Base-by-base conservation (phyloP, 495 filamentous ascomycete species). In the Daldinia grandis region DNA sequence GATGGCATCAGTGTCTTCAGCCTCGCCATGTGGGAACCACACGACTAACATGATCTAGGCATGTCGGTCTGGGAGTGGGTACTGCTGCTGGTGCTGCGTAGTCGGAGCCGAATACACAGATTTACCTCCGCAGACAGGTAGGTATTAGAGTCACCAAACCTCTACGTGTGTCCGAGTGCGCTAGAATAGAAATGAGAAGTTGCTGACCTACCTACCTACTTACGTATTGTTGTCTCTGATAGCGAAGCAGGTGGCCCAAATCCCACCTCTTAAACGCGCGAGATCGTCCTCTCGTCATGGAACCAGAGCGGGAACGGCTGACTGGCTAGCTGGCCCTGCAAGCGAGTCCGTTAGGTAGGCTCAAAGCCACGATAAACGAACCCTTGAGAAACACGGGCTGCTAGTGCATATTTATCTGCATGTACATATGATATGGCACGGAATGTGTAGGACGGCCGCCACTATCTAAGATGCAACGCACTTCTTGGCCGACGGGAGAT, bases 1-100 rank as follows among this genome's bases (percentile, higher is more conserved):
- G 47, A 62, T 49, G 73, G 40, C 56, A 53, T 61, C 64, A 56
- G 40, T 57, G 30, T 66, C 57, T 68, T 75, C 75, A 76, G 75
- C 75, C 75, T 76, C 73, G 69, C 74, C 72, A 73, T 75, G 69
- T 75, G 72, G 72, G 42, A 49, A 61, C 33, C 62, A 59, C 57
- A 73, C 60, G 24, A 27, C 31, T 17, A 19, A 28, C 40, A 35
- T 10, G n/a, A 9, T 33, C 24, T 33, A 40, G 10, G 42, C 17
- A 19, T 19, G 24, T 30, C 42, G 21, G 55, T 59, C 30, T 58
- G 44, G 27, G 42, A 51, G 62, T 44, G 55, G 30, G 40, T 54
- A 24, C n/a, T 33, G 33, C 40, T 66, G 10, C 1, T 67, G 30
- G 49, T 38, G 21, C 59, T 47, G 17, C 21, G 4, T 42, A 25